Conservation (phyloP, 208 protist genomes). For the Leishmania tarentolae region DNA sequence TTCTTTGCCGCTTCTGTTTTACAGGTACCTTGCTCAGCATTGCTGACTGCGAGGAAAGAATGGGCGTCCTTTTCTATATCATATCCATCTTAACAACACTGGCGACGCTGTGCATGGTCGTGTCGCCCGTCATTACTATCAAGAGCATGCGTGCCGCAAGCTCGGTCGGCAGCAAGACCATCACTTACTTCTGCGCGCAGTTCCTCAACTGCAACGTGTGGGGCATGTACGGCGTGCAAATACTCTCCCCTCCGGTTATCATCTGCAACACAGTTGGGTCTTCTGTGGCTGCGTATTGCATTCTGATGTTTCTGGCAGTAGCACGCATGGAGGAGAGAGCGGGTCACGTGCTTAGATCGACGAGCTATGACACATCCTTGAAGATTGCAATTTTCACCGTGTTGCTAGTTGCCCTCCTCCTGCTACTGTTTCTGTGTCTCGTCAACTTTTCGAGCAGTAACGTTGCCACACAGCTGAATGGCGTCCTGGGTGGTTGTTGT, state of each 20-base stretch:
- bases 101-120: constrained; percentile 56
- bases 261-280: constrained; percentile 55
- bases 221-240: constrained; percentile 61
- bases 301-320: constrained; percentile 56
- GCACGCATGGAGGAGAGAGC: constrained; percentile 52
- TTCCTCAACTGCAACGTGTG: constrained; percentile 66
- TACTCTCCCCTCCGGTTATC: constrained; percentile 35
- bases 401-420: constrained; percentile 21
- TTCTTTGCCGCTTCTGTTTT: background rate
- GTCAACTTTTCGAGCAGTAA: constrained; percentile 24
- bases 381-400: constrained; percentile 16
- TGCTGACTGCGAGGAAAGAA: background rate
- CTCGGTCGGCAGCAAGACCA: constrained; percentile 54
- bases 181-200: constrained; percentile 73
- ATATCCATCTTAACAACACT: constrained; percentile 45
- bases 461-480: constrained; percentile 39
- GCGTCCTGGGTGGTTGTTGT: constrained; percentile 46
- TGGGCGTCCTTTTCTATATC: constrained; percentile 37
- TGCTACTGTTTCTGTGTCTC: constrained; percentile 44
- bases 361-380: constrained; percentile 40
- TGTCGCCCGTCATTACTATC: constrained; percentile 56
- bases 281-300: constrained; percentile 56
- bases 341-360: constrained; percentile 36
- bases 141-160: constrained; percentile 38
- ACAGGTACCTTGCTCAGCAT: background rate